Percentiles rank a stretch among this genome's conserved stretches.
phyloP scores from a whole-genome alignment of 768 basidiomycete genomes.

The Amyloporia xantha region DNA sequence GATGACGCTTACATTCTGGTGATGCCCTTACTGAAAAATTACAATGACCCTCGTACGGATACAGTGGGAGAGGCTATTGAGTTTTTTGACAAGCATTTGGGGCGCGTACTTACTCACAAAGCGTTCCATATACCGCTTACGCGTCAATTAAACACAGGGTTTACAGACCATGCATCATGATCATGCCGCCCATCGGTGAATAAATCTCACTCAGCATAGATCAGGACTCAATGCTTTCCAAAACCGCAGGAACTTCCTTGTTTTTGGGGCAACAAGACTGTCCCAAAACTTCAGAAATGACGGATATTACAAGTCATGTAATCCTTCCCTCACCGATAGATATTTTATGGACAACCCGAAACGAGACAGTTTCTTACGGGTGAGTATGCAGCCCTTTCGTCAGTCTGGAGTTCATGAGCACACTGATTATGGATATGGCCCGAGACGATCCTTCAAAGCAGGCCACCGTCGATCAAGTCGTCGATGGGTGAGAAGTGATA shows the following conservation, averaged over 20 bases:
- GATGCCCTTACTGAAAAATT: constrained; percentile 16
- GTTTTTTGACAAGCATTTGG: constrained; percentile 21
- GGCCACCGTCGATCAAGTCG: constrained; percentile 20
- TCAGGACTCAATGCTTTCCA: background rate
- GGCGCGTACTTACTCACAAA: constrained; percentile 17
- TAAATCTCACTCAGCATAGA: constrained; percentile 1
- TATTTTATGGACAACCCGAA: constrained; percentile 15
- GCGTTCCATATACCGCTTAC: constrained; percentile 19
- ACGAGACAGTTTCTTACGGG: constrained; percentile 5
- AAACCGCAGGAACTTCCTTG: constrained; percentile 18
- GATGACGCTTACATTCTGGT: constrained; percentile 13
- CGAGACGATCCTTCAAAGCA: constrained; percentile 19
- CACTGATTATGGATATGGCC: constrained; percentile 22
- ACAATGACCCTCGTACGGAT: constrained; percentile 18
- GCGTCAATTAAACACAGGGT: no score
- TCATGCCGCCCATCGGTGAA: constrained; percentile 31
- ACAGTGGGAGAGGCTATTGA: constrained; percentile 21
- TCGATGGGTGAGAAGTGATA: constrained; percentile 11
- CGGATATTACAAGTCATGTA: constrained; percentile 5
- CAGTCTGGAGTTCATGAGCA: constrained; percentile 21
- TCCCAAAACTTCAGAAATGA: constrained; percentile 16
- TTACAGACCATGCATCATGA: constrained; percentile 32
- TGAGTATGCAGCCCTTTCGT: background rate
- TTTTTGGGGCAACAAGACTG: constrained; percentile 14
- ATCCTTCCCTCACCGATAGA: constrained; percentile 20